Conservation (phyloP, 495 filamentous ascomycete genomes). For the Articulospora tetracladia region DNA sequence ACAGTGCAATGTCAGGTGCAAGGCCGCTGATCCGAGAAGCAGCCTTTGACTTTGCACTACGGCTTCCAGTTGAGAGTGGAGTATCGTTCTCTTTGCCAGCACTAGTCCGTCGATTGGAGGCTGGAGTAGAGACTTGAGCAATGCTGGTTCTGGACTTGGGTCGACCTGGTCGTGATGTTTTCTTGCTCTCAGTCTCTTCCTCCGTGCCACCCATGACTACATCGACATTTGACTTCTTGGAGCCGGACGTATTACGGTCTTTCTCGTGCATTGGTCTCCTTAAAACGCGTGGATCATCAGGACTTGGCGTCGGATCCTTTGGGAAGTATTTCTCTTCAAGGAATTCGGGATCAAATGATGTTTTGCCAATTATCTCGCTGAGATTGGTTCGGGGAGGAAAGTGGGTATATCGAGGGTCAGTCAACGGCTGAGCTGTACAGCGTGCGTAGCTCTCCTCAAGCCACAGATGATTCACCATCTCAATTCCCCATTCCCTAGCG, state of each 20-base stretch:
- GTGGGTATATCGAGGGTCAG: slow-evolving; percentile 66
- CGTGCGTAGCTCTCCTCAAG: slow-evolving; percentile 94
- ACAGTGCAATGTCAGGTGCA: slow-evolving; percentile 79
- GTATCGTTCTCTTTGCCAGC: slow-evolving; percentile 82
- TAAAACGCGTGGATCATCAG: slow-evolving; percentile 12
- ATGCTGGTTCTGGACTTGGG: neutral
- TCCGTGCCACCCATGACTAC: slow-evolving; percentile 11
- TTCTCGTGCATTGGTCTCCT: slow-evolving; percentile 25
- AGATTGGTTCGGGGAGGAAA: slow-evolving; percentile 90
- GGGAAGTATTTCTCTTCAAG: slow-evolving; percentile 55
- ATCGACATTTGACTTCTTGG: slow-evolving; percentile 9
- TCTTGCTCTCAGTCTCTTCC: neutral
- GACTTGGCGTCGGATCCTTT: slow-evolving; percentile 22
- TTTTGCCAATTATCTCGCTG: slow-evolving; percentile 88
- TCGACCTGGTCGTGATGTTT: neutral
- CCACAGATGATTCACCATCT: slow-evolving; percentile 94
- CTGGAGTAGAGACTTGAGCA: slow-evolving; percentile 15
- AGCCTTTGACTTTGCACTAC: slow-evolving; percentile 84
- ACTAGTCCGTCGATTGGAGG: slow-evolving; percentile 17
- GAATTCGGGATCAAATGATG: slow-evolving; percentile 50
- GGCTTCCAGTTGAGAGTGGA: slow-evolving; percentile 70
- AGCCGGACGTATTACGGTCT: slow-evolving; percentile 16
- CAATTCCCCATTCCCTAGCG: slow-evolving; percentile 85
- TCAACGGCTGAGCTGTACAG: slow-evolving; percentile 65
- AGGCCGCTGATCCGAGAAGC: slow-evolving; percentile 68